Conservation (phyloP, 2,329 filamentous ascomycete genomes). For the Lasiodiplodia sp. region DNA sequence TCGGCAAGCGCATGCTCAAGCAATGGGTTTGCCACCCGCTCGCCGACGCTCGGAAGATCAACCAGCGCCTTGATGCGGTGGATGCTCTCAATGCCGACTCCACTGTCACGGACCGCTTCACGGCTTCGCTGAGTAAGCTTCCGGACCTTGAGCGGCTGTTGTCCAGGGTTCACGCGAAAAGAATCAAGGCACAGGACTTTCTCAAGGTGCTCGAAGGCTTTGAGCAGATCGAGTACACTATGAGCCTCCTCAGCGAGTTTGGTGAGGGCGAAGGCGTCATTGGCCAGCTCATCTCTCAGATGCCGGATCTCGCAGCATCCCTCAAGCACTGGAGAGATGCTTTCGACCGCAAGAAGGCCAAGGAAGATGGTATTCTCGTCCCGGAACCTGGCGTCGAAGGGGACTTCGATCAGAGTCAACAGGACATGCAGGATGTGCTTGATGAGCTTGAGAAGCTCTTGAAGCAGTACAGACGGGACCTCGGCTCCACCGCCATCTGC, state of each 20-base stretch:
- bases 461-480: constrained; percentile 72
- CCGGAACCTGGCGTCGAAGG: constrained; percentile 88
- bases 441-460: constrained; percentile 74
- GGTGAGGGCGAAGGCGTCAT: constrained; percentile 83
- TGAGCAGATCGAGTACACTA: constrained; percentile 96
- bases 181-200: constrained; percentile 92
- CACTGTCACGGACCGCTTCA: constrained; percentile 83
- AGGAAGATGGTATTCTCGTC: constrained; percentile 80
- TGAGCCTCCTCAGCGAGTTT: constrained; percentile 77
- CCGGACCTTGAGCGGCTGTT: constrained; percentile 94
- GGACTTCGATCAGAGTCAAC: constrained; percentile 87
- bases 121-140: constrained; percentile 85
- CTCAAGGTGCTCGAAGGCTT: constrained; percentile 93
- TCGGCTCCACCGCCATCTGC: constrained; percentile 71
- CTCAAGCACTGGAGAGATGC: constrained; percentile 89
- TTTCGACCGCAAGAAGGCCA: constrained; percentile 83
- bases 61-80: constrained; percentile 91
- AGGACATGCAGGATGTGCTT: constrained; percentile 78
- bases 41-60: constrained; percentile 85
- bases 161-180: constrained; percentile 89
- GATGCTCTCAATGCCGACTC: constrained; percentile 88
- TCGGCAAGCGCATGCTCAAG: constrained; percentile 93
- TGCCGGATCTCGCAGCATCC: constrained; percentile 81
- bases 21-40: constrained; percentile 98
- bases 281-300: constrained; percentile 79